Base-by-base conservation (phyloP, 768 basidiomycete genomes). In the Hypholoma sublateritium region DNA sequence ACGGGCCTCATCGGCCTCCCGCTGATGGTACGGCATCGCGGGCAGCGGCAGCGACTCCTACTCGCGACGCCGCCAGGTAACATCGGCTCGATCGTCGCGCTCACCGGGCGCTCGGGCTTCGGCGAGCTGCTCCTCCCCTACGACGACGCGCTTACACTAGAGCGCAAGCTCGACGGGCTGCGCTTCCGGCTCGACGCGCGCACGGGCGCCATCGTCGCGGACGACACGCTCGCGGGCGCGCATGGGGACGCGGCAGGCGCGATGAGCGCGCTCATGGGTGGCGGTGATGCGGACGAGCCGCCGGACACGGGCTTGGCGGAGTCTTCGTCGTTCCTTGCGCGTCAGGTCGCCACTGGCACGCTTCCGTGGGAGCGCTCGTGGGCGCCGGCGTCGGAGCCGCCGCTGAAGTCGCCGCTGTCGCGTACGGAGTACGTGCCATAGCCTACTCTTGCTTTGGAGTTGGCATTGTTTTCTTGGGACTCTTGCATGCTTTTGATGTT, bases 171-270 rank as follows among this genome's bases (percentile, higher is more conserved):
- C 32, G 68, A 70, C 13, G 80, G 79, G 0, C 61, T 88, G 49
- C 69, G 69, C 14, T 88, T 88, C 71, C 65, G 77, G 39, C 60
- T 88, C 44, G 87, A 88, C 65, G 69, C 65, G 53, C 71, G 80
- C 34, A 86, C 85, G 0, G 87, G 86, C 34, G 85, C 84, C 4
- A 82, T 88, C 45, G 65, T 88, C 11, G 84, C 82, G 0, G 81
- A 85, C 50, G 82, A 84, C 51, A 24, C 32, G 36, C 71, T 75
- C 41, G 67, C 62, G 22, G 64, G 65, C 41, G 57, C 32, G 39
- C 65, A 59, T 3, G 65, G 67, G 60, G 72, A 72, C 11, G 57
- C 62, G 24, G 75, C 78, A 44, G 74, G 77, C 58, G 74, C 77
- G 22, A 72, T 70, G 72, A 62, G 69, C 56, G 71, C 73, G 45